Base-by-base conservation (phyloP, 2,329 filamentous ascomycete genomes). In the Scortechinia acanthostroma region DNA sequence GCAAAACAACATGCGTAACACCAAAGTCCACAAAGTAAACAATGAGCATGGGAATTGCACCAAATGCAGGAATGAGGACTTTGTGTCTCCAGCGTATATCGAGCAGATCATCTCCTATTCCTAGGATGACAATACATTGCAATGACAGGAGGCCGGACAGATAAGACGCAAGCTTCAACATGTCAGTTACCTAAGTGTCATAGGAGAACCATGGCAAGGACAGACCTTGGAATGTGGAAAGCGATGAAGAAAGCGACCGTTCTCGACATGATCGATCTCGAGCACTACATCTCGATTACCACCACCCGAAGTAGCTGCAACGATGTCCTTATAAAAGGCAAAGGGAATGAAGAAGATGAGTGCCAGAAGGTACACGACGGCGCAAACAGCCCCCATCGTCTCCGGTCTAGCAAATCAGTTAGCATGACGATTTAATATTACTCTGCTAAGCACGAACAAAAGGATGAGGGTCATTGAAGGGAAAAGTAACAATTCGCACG, bases 1-100 rank as follows among this genome's bases (percentile, higher is more conserved):
- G 93, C 4, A 98, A 83, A 33, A 97, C 90, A 58, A 98, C 88
- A 46, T 91, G 88, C 13, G 93, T 98, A 50, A 98, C 91, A 51
- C 90, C 91, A 62, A 97, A 98, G 66, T 97, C 91, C 63, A 97
- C 90, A 69, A 95, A 95, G 74, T 98, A 98, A 55, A 98, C 86
- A 50, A 95, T 88, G 10, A 98, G 82, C 65, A 97, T 85, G 15
- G 93, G 93, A 48, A 97, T 88, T 42, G 89, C 86, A 47, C 91
- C 91, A 55, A 98, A 86, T 47, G 89, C 93, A 4, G 93, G 93
- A 55, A 98, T 96, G 71, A 96, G 87, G 67, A 96, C 90, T 70
- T 98, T 98, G 75, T 98, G 91, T 45, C 93, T 86, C 93, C 93
- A 98, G 59, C 93, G 82, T 58, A 98, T 95, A 64, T 98, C 93